These are phyloP conservation scores for Scleroderma bovista DNA, from an alignment of 768 basidiomycete species.

Conservation along the genomic window DNA sequence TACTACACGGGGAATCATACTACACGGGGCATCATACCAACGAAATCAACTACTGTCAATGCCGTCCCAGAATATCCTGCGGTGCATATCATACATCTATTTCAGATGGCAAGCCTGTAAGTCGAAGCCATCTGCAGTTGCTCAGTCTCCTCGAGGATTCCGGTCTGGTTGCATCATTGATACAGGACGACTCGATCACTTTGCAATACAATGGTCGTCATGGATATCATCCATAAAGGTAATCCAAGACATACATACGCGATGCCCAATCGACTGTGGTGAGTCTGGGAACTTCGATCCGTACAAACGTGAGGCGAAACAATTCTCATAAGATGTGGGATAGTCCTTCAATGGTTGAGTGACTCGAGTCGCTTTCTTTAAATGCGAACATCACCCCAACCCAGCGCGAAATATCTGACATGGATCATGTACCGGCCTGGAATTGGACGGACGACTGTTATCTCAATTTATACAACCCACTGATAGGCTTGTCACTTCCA, in stretches of 20 bases:
- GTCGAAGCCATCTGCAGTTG: slow-evolving; percentile 49
- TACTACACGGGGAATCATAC: slow-evolving; percentile 3
- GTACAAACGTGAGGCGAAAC: slow-evolving; percentile 61
- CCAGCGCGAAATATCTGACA: slow-evolving; percentile 15
- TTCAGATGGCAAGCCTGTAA: slow-evolving; percentile 57
- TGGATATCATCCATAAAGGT: slow-evolving; percentile 66
- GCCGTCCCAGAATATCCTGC: slow-evolving; percentile 69
- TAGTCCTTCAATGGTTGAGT: slow-evolving; percentile 48
- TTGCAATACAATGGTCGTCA: slow-evolving; percentile 54
- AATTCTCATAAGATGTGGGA: slow-evolving; percentile 61
- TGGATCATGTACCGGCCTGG: slow-evolving; percentile 11
- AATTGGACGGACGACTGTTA: too few species aligned
- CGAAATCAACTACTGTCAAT: slow-evolving; percentile 51
- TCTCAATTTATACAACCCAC: too few species aligned
- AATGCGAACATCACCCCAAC: too few species aligned
- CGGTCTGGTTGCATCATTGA: slow-evolving; percentile 3
- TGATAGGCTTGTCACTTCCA: too few species aligned
- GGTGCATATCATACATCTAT: slow-evolving; percentile 69
- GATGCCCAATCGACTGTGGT: slow-evolving; percentile 72
- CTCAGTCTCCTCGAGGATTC: slow-evolving; percentile 52
- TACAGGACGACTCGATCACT: slow-evolving; percentile 42
- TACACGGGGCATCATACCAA: too few species aligned
- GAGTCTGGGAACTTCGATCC: slow-evolving; percentile 34
- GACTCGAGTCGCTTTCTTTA: slow-evolving; percentile 32
- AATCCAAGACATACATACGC: slow-evolving; percentile 68